Percentiles rank a stretch among this genome's conserved stretches.
These are phyloP conservation scores for Pezicula rhizophila DNA, from an alignment of 2,329 filamentous ascomycete species.

Conservation along the genomic window DNA sequence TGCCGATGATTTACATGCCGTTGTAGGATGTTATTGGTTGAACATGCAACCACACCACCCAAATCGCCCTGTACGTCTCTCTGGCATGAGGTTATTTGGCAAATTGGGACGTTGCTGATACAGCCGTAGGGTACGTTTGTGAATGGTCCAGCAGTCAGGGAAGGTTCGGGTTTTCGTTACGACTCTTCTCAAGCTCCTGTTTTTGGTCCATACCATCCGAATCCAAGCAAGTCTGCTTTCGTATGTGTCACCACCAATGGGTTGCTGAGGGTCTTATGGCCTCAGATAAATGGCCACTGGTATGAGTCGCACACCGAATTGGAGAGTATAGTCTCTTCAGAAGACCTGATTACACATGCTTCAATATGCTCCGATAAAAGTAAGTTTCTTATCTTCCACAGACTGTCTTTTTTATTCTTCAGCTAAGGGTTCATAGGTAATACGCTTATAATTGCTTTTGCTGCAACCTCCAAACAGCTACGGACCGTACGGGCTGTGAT, in stretches of 20 bases:
- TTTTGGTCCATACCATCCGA: slow-evolving; percentile 68
- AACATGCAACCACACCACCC: slow-evolving; percentile 22
- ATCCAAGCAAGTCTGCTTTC: slow-evolving; percentile 64
- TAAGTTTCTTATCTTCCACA: slow-evolving; percentile 30
- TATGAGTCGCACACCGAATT: slow-evolving; percentile 69
- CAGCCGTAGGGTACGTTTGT: slow-evolving; percentile 34
- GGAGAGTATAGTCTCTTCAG: slow-evolving; percentile 64
- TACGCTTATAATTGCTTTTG: slow-evolving; percentile 58
- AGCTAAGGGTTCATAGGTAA: slow-evolving; percentile 17
- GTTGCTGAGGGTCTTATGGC: slow-evolving; percentile 68
- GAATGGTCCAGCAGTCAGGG: slow-evolving; percentile 59
- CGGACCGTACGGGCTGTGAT: slow-evolving; percentile 69
- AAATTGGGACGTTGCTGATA: not conserved
- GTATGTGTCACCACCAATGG: slow-evolving; percentile 72
- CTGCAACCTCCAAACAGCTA: slow-evolving; percentile 65
- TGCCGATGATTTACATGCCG: slow-evolving; percentile 66
- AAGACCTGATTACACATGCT: slow-evolving; percentile 76
- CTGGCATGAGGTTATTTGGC: not conserved
- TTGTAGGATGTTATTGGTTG: slow-evolving; percentile 87
- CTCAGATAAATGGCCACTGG: slow-evolving; percentile 66
- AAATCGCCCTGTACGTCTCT: slow-evolving; percentile 23
- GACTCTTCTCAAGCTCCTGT: slow-evolving; percentile 59
- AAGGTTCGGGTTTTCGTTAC: slow-evolving; percentile 59
- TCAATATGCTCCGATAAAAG: slow-evolving; percentile 69
- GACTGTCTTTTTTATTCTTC: slow-evolving; percentile 8